Evolutionary conservation across 495 filamentous ascomycete genomes (phyloP), one percentile per base, ranked within the genome.

Genomic region (Hypoxylon crocopeplum): DNA sequence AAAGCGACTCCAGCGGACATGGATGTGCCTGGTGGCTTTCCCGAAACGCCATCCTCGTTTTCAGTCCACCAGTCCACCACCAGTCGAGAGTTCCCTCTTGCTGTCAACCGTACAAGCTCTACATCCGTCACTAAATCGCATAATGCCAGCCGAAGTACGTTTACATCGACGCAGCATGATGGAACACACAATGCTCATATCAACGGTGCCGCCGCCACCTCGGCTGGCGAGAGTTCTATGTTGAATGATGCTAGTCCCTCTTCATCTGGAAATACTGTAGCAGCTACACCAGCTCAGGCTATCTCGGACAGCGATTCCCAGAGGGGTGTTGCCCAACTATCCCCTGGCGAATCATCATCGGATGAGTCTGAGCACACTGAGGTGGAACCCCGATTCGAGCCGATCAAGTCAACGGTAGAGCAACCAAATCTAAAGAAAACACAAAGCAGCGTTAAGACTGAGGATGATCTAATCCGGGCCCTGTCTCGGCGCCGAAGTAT

Each of bases 401-500:
- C 62, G 3, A 66, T 66, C 8, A 66, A 40, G 51, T 39, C 52
- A 12, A 48, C 50, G 15, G 10, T 57, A 25, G 56, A 62, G 13
- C 62, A 40, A 6, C 27, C 52, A 4, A 19, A 33, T 19, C 1
- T 38, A n/a, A 22, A 58, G 3, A 25, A 51, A 19, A 59, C 19
- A 8, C 48, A 39, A 16, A 52, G 41, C 12, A 37, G n/a, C 6
- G 20, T 10, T 8, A 54, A 50, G 37, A 78, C 63, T n/a, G 79
- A 88, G 46, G 77, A 82, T 38, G 77, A 84, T 11, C 45, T 86
- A 5, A 75, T 81, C 11, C 70, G 67, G 0, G 78, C 72, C 0
- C 56, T 88, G 4, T 85, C 84, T 17, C 73, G 74, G 3, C 78
- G 82, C 22, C 77, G 73, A 22, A 84, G 73, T 20, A 47, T 64